A percentile compares a stretch with the other conserved stretches of the same genome.
Conservation (phyloP, 441 rosid species). For the Jatropha podagrica region DNA sequence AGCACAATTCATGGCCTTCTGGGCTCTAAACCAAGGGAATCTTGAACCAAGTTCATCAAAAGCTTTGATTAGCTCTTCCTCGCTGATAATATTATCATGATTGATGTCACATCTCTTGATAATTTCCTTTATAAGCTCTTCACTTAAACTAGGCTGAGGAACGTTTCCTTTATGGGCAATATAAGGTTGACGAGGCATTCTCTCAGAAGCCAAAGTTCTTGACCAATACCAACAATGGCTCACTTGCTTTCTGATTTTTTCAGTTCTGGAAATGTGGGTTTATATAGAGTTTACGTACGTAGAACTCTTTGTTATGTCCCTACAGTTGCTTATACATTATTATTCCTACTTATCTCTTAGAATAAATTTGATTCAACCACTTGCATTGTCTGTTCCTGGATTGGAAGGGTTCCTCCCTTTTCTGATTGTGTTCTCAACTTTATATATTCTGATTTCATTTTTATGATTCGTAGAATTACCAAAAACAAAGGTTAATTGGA, state of each 20-base stretch:
- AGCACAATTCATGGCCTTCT: too few relatives aligned
- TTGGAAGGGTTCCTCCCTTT: background rate
- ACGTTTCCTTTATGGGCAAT: background rate
- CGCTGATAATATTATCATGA: background rate
- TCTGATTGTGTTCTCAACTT: background rate
- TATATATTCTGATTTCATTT: background rate
- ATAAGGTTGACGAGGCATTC: background rate
- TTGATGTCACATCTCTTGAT: background rate
- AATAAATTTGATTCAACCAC: background rate
- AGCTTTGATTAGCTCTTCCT: background rate
- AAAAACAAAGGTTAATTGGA: too few relatives aligned
- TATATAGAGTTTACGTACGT: too few relatives aligned
- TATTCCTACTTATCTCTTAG: background rate
- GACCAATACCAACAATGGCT: too few relatives aligned
- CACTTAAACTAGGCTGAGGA: background rate
- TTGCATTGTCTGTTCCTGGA: background rate
- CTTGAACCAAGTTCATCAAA: too few relatives aligned
- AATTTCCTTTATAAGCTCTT: background rate
- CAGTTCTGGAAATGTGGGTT: too few relatives aligned
- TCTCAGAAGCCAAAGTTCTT: too few relatives aligned
- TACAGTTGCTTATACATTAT: background rate
- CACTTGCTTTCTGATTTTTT: too few relatives aligned
- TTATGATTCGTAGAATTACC: too few relatives aligned
- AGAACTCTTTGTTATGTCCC: too few relatives aligned
- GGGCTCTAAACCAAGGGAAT: too few relatives aligned